Percentiles rank a stretch among this genome's conserved stretches.
Evolutionary conservation across 495 filamentous ascomycete species (phyloP).

Genomic region (Aspergillus sclerotiicarbonarius): DNA sequence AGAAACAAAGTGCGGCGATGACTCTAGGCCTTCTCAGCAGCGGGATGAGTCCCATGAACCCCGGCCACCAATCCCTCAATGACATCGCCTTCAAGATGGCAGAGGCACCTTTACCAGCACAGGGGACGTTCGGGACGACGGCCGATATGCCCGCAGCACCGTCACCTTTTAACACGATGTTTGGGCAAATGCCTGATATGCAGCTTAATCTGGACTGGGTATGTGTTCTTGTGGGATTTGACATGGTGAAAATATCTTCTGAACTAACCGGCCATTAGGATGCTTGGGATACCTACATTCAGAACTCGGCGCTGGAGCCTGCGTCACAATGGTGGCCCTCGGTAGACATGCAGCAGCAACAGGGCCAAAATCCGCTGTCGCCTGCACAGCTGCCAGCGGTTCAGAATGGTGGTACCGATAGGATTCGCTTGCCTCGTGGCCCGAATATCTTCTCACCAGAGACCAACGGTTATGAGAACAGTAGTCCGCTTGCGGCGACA

Average conservation of each 20-base stretch:
- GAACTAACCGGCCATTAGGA: conserved; percentile 38
- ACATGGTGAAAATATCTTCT: background rate
- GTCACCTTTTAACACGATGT: conserved; percentile 55
- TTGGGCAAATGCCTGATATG: conserved; percentile 61
- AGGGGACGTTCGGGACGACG: conserved; percentile 35
- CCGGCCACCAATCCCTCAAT: conserved; percentile 32
- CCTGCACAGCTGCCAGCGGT: conserved; percentile 14
- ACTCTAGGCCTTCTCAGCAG: conserved; percentile 76
- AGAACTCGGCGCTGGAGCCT: conserved; percentile 48
- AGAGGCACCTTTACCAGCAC: conserved; percentile 29
- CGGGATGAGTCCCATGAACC: conserved; percentile 62
- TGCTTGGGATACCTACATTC: conserved; percentile 56
- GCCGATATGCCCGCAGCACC: conserved; percentile 37
- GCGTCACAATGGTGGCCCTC: conserved; percentile 48
- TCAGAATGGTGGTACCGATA: conserved; percentile 15
- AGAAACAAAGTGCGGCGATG: conserved; percentile 69
- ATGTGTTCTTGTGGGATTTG: conserved; percentile 25
- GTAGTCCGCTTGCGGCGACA: conserved; percentile 1
- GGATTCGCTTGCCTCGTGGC: conserved; percentile 16
- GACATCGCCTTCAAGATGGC: conserved; percentile 33
- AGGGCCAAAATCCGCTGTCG: conserved; percentile 15
- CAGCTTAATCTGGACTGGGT: conserved; percentile 78
- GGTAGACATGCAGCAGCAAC: conserved; percentile 34
- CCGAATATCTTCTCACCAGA: conserved; percentile 15
- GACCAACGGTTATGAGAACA: conserved; percentile 14